Conservation (phyloP, 208 protist species). For the Leishmania amazonensis region DNA sequence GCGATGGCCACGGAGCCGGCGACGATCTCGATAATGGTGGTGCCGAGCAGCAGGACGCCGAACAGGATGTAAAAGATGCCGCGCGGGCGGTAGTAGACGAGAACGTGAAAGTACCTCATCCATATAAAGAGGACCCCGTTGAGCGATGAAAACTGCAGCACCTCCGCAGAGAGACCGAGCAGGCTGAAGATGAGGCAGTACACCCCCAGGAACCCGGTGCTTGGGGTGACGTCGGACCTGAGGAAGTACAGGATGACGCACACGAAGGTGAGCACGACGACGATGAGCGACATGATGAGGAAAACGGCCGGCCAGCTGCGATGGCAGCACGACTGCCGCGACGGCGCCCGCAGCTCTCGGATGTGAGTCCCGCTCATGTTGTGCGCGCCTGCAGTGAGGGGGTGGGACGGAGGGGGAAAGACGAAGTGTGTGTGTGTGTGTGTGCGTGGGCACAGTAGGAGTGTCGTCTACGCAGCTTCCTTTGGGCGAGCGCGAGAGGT, state of each 20-base stretch:
- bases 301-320: constrained; percentile 62
- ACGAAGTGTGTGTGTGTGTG: not conserved
- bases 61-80: constrained; percentile 81
- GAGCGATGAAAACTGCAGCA: constrained; percentile 60
- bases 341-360: constrained; percentile 10
- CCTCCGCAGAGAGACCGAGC: constrained; percentile 65
- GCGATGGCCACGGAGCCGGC: constrained; percentile 43
- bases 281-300: constrained; percentile 38
- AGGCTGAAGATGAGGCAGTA: constrained; percentile 75
- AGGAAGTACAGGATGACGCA: constrained; percentile 48
- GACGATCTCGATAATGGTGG: constrained; percentile 37
- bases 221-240: constrained; percentile 24
- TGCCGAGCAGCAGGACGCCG: constrained; percentile 61
- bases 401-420: not conserved
- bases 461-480: not conserved
- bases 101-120: constrained; percentile 79
- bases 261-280: constrained; percentile 41
- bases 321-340: constrained; percentile 28
- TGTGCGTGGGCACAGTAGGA: not conserved
- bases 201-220: constrained; percentile 41
- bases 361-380: constrained; percentile 14
- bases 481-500: not conserved
- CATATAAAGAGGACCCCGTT: constrained; percentile 58
- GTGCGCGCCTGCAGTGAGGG: not conserved
- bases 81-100: constrained; percentile 65